Evolutionary conservation across 805 yeast species (phyloP).

Genomic region (Pichia cabralensis): DNA sequence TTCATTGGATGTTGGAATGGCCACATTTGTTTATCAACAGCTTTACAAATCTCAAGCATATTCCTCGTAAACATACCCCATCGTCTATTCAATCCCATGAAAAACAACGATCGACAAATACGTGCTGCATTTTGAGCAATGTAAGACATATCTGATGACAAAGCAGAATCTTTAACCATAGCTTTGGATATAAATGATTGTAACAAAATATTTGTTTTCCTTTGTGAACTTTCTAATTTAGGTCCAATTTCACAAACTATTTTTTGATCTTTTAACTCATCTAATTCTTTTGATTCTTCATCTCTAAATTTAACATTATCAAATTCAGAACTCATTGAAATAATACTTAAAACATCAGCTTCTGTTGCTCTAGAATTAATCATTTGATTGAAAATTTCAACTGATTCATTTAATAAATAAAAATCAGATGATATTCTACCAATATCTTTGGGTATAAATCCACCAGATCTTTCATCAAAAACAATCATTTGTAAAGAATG

Average conservation of each 20-base stretch:
- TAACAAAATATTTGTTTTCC: slow-evolving; percentile 76
- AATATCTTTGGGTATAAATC: slow-evolving; percentile 74
- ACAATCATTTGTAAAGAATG: slow-evolving; percentile 88
- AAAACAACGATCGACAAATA: slow-evolving; percentile 82
- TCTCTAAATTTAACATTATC: slow-evolving; percentile 82
- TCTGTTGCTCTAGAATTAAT: slow-evolving; percentile 80
- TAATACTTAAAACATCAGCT: slow-evolving; percentile 81
- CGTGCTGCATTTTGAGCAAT: slow-evolving; percentile 95
- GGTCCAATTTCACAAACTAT: slow-evolving; percentile 80
- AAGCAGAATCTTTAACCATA: slow-evolving; percentile 63
- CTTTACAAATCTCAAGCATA: slow-evolving; percentile 72
- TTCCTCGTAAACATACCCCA: slow-evolving; percentile 81
- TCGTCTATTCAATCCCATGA: slow-evolving; percentile 76
- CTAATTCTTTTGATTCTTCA: slow-evolving; percentile 75
- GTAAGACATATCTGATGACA: slow-evolving; percentile 79
- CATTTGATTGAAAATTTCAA: slow-evolving; percentile 82
- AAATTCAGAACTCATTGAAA: slow-evolving; percentile 89
- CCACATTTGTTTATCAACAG: slow-evolving; percentile 82
- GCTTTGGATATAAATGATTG: slow-evolving; percentile 84
- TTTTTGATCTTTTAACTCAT: slow-evolving; percentile 44
- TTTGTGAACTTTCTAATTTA: slow-evolving; percentile 62
- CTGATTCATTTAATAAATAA: slow-evolving; percentile 71
- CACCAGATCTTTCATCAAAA: slow-evolving; percentile 74
- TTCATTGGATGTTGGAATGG: slow-evolving; percentile 80
- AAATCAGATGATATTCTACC: slow-evolving; percentile 95